Base-by-base conservation (phyloP, 768 basidiomycete species). In the Lentinula lateritia region DNA sequence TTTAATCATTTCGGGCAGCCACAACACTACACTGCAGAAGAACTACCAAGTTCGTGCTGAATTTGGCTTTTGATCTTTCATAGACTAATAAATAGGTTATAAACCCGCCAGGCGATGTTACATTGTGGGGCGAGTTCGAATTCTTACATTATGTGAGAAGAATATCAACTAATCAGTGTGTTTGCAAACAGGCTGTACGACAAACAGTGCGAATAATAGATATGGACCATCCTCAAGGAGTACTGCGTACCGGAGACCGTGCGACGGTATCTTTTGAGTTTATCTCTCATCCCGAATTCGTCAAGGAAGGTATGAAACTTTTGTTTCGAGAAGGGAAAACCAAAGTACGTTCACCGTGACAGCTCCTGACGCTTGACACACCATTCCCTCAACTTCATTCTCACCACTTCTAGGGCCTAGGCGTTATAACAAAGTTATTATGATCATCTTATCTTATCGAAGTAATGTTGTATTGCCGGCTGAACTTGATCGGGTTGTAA, bases 201-300 rank as follows among this genome's bases (percentile, higher is more conserved):
- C 95, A 97, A 76, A 97, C 95, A 1, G 95, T 96, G 18, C 83
- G 89, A 58, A 95, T 97, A 65, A 72, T 94, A n/a, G 85, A 80
- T 45, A 92, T 95, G 82, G 95, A 98, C 69, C 89, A 94, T 65
- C 91, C 93, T 6, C 89, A 92, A 68, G 90, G 89, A 12, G 79
- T 96, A 41, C 78, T 99, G 34, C 87, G 96, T 18, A 99, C 96
- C 0, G 97, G 97, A 4, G 97, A 99, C 70, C 84, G 95, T 36
- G 93, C 94, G 2, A 94, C 88, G 2, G 93, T 98, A n/a, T 83
- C 84, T 38, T 98, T 98, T 67, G 93, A 98, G 75, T 96, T 98
- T 69, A 92, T 96, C 59, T 88, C 91, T 13, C 89, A 90, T 58
- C 89, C 93, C 0, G 96, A 97, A 77, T 95, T 88, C 70, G 78